Evolutionary conservation across 1,139 yeast species (phyloP).

Genomic region (Kodamaea suecica): DNA sequence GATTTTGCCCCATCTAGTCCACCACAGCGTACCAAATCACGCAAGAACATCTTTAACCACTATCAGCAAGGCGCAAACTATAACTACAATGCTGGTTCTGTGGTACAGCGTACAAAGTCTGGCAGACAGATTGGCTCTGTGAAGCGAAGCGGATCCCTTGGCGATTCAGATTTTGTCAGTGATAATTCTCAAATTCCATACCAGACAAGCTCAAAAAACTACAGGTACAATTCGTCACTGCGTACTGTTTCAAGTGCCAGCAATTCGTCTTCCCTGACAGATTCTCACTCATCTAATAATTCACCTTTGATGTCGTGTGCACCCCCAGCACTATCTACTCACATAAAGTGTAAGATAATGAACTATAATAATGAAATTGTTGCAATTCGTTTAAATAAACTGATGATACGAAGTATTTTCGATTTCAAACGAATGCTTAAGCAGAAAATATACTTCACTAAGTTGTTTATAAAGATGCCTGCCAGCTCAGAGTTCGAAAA

Average conservation of each 20-base stretch:
- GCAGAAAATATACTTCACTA: conserved; percentile 26
- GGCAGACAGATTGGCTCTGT: no score
- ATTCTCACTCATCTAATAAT: conserved; percentile 5
- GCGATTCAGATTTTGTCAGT: no score
- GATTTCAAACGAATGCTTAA: conserved; percentile 30
- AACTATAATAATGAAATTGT: conserved; percentile 29
- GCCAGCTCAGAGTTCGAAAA: conserved; percentile 23
- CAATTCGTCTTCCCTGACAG: conserved; percentile 6
- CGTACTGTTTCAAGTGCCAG: conserved; percentile 5
- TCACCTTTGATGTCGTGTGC: conserved; percentile 7
- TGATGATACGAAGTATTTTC: conserved; percentile 22
- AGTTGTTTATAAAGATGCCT: conserved; percentile 29
- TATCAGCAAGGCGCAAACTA: conserved; percentile 19
- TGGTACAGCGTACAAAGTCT: conserved; percentile 7
- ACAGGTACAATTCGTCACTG: background rate
- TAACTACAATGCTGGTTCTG: conserved; percentile 4
- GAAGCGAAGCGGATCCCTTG: no score
- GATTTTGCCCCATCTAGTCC: background rate
- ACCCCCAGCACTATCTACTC: conserved; percentile 2
- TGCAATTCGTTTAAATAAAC: conserved; percentile 27
- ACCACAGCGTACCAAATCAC: conserved; percentile 17
- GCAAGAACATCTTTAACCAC: conserved; percentile 21
- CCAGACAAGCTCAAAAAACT: no score
- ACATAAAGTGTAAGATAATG: conserved; percentile 29
- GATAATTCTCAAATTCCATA: no score